Conservation (phyloP, 192 early-diverging fungal genomes). For the Coemansia aciculifera region DNA sequence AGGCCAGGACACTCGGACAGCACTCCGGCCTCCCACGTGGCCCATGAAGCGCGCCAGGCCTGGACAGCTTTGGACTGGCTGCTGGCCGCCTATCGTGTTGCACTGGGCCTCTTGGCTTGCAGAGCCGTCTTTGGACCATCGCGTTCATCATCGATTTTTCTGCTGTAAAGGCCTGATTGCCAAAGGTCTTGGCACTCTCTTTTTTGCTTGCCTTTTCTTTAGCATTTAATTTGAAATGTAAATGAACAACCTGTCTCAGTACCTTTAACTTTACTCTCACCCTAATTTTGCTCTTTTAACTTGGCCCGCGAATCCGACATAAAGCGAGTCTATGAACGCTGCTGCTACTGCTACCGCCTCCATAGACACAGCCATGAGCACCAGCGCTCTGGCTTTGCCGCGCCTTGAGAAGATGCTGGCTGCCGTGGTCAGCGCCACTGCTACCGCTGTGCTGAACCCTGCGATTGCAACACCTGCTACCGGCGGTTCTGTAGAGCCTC, state of each 20-base stretch:
- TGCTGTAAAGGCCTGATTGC: neutral
- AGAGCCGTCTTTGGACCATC: conserved; percentile 41
- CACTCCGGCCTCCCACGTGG: neutral
- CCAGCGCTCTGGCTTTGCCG: neutral
- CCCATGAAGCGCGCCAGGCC: conserved; percentile 14
- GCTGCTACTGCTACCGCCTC: neutral
- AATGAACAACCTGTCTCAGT: neutral
- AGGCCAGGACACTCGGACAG: neutral
- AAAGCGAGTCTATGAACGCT: conserved; percentile 4
- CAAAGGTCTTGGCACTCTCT: neutral
- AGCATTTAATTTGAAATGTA: conserved; percentile 2
- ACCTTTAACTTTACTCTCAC: neutral
- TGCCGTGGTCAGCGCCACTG: conserved; percentile 1
- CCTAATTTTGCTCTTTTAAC: neutral
- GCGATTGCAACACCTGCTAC: neutral
- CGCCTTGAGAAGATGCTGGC: neutral
- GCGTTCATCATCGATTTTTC: conserved; percentile 27
- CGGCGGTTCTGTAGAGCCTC: conserved; percentile 28
- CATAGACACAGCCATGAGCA: neutral
- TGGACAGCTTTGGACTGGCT: conserved; percentile 50
- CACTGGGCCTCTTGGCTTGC: conserved; percentile 40
- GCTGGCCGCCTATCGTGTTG: conserved; percentile 39
- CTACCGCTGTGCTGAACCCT: neutral
- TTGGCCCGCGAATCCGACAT: neutral
- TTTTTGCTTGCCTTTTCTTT: neutral